These are phyloP conservation scores for Zhuliangozyma blackwelliae DNA, from an alignment of 1,139 yeast genomes.

Conservation along the genomic window DNA sequence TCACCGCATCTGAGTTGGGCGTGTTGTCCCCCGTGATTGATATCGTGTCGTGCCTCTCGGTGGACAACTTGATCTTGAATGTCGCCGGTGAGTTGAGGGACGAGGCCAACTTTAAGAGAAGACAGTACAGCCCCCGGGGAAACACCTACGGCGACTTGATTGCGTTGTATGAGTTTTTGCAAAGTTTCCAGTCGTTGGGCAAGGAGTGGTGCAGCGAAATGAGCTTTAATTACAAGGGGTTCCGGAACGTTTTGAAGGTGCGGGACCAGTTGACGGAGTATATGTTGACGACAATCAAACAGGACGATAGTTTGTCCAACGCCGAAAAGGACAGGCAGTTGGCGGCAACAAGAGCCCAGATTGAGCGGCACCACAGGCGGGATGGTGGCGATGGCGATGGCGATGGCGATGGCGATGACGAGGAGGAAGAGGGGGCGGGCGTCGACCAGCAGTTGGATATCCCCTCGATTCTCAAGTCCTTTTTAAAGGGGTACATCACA, in stretches of 20 bases:
- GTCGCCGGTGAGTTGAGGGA: slow-evolving; percentile 73
- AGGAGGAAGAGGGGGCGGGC: slow-evolving; percentile 16
- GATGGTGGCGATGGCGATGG: slow-evolving; percentile 20
- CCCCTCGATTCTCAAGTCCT: slow-evolving; percentile 64
- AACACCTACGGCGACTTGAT: slow-evolving; percentile 74
- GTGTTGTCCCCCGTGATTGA: slow-evolving; percentile 71
- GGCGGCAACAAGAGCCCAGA: slow-evolving; percentile 23
- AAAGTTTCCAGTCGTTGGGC: slow-evolving; percentile 52
- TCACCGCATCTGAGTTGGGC: slow-evolving; percentile 59
- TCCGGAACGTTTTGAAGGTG: slow-evolving; percentile 71
- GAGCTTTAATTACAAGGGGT: slow-evolving; percentile 73
- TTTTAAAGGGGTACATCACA: slow-evolving; percentile 73
- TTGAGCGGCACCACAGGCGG: slow-evolving; percentile 11
- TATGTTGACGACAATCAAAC: slow-evolving; percentile 47
- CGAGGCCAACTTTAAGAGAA: slow-evolving; percentile 62
- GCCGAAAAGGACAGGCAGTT: slow-evolving; percentile 26
- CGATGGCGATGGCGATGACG: slow-evolving; percentile 21
- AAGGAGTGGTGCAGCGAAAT: slow-evolving; percentile 81
- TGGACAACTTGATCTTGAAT: slow-evolving; percentile 77
- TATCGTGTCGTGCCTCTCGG: slow-evolving; percentile 88
- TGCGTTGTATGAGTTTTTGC: slow-evolving; percentile 74
- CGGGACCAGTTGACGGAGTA: slow-evolving; percentile 73
- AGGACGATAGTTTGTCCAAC: slow-evolving; percentile 29
- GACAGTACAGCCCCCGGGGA: slow-evolving; percentile 67
- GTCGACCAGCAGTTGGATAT: slow-evolving; percentile 39